Evolutionary conservation across 2,329 filamentous ascomycete genomes (phyloP), one percentile per base, ranked within the genome.

Genomic region (Basipetospora chlamydospora): DNA sequence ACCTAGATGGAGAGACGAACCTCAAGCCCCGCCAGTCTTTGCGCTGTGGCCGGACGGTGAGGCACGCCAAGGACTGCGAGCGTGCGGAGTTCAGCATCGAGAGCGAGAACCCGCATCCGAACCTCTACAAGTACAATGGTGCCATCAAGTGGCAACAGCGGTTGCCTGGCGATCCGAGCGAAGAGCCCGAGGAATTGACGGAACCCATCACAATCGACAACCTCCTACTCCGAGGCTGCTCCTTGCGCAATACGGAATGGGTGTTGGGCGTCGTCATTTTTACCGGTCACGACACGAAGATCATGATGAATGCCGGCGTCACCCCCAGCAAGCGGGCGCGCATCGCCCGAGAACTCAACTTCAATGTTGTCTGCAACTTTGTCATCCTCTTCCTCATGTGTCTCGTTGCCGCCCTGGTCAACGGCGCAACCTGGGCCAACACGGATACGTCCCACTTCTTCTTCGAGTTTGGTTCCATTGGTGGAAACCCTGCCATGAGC

Each of bases 281-380:
- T 50, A 62, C 59, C 9, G 90, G 90, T 23, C 77, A 87, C 51
- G 88, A 98, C 55, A 94, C 88, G 23, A 98, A 96, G 62, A 96
- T 95, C 55, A 98, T 98, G 90, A 81, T 95, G 63, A 98, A 98
- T 54, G 83, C 90, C 20, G 90, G 90, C 41, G 80, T 88, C 43
- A 98, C 90, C 2, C 90, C 92, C 10, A 93, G 77, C 54, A 98
- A 98, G 64, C 81, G 88, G 43, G 76, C 90, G 26, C 77, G 84
- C 46, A 87, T 98, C 48, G 84, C 87, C 37, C 80, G 85, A 43
- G 87, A 94, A 54, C 71, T 98, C 47, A 98, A 98, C 63, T 92
- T 85, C 72, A 94, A 94, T 56, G 87, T 98, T 55, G 71, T 96
- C 42, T 93, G 87, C 70, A 98, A 98, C 59, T 96, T 98, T 52